Percentiles rank a stretch among this genome's conserved stretches.
Conservation (phyloP, 352 stramenopile species). For the Peronosclerospora sorghi region DNA sequence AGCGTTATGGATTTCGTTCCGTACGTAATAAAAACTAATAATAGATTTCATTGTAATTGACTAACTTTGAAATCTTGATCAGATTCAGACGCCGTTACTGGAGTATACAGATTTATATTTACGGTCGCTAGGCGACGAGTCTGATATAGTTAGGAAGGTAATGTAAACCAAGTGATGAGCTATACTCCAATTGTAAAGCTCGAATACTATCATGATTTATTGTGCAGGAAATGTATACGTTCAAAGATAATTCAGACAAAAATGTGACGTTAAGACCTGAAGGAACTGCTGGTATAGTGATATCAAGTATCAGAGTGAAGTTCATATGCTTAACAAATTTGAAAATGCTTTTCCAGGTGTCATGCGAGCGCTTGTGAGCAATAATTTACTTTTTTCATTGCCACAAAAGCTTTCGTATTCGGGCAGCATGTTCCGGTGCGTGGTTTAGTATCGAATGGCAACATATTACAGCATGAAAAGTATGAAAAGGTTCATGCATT, state of each 20-base stretch:
- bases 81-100: conserved; percentile 79
- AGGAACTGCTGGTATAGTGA: conserved; percentile 52
- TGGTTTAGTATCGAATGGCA: neutral
- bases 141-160: conserved; percentile 85
- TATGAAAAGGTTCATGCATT: neutral
- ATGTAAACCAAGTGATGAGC: neutral
- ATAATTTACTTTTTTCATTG: conserved; percentile 57
- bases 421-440: conserved; percentile 82
- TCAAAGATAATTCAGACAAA: conserved; percentile 79
- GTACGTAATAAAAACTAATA: conserved; percentile 14
- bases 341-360: conserved; percentile 28
- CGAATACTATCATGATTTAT: neutral
- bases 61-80: neutral
- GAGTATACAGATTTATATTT: conserved; percentile 82
- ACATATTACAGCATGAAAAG: neutral
- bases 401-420: conserved; percentile 78
- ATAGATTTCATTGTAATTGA: neutral
- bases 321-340: neutral
- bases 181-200: too few species aligned
- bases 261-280: conserved; percentile 79
- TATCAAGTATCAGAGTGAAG: neutral
- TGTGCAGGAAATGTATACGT: conserved; percentile 84
- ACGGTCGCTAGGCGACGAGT: conserved; percentile 70
- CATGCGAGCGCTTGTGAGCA: conserved; percentile 66
- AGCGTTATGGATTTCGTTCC: conserved; percentile 68